These are phyloP conservation scores for Aspergillus diversus DNA, from an alignment of 495 filamentous ascomycete species.

Conservation along the genomic window DNA sequence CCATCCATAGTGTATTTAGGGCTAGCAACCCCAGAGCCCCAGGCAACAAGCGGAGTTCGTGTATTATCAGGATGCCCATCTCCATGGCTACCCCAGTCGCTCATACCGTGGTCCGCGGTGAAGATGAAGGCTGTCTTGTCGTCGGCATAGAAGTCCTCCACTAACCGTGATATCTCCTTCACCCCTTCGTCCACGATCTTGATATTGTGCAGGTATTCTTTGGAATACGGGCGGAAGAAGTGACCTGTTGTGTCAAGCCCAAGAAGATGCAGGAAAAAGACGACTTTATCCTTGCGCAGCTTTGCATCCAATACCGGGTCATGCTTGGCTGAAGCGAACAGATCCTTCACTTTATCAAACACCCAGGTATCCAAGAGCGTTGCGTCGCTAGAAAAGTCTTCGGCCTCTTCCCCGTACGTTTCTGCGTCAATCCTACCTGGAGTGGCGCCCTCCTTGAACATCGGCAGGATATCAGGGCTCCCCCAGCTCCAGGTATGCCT, in stretches of 20 bases:
- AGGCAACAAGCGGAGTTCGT: slow-evolving; percentile 87
- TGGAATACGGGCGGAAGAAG: slow-evolving; percentile 84
- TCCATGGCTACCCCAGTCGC: slow-evolving; percentile 96
- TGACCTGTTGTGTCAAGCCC: slow-evolving; percentile 95
- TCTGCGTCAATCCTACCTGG: slow-evolving; percentile 83
- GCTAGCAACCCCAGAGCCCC: slow-evolving; percentile 89
- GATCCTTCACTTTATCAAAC: slow-evolving; percentile 85
- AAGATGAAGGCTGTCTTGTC: slow-evolving; percentile 93
- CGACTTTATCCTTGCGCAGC: slow-evolving; percentile 80
- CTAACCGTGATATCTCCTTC: slow-evolving; percentile 75
- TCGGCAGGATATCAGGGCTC: slow-evolving; percentile 94
- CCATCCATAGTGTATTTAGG: slow-evolving; percentile 60
- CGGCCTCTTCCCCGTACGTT: slow-evolving; percentile 79
- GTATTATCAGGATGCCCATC: slow-evolving; percentile 99
- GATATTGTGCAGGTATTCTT: slow-evolving; percentile 94
- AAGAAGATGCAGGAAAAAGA: slow-evolving; percentile 97
- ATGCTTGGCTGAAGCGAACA: slow-evolving; percentile 77
- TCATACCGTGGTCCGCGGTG: slow-evolving; percentile 99
- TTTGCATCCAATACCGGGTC: slow-evolving; percentile 77
- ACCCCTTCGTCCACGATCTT: slow-evolving; percentile 92
- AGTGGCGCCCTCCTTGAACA: slow-evolving; percentile 95
- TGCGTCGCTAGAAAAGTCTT: slow-evolving; percentile 88
- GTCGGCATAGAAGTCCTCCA: slow-evolving; percentile 91
- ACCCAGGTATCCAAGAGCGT: slow-evolving; percentile 89
- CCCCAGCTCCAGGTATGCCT: slow-evolving; percentile 99